Base-by-base conservation (phyloP, 805 yeast genomes). In the Teunomyces barrocoloradensis region DNA sequence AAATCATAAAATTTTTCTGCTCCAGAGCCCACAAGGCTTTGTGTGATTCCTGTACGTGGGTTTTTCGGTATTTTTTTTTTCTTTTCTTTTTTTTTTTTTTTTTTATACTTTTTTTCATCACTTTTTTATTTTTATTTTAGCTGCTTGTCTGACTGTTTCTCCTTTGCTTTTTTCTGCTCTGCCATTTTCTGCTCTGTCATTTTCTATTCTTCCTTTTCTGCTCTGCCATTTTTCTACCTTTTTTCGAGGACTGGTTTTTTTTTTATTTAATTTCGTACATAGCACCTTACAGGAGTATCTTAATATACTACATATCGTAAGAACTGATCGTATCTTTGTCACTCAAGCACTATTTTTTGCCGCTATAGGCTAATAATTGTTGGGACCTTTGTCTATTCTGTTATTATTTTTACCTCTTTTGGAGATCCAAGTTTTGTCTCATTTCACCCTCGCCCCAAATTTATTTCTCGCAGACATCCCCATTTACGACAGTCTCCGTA, bases 121-220 rank as follows among this genome's bases (percentile, higher is more conserved):
- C 17, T 7, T 32, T 32, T 32, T 32, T 32, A 11, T 32, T 32
- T 12, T 12, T 51, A 52, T 39, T 39, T 44, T 72, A 18, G 66
- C 74, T 59, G 63, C 73, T 73, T 70, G 73, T 6, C n/a, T 30
- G 33, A 6, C 13, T 7, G n/a, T n/a, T 13, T 9, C 10, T n/a
- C 15, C n/a, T 6, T 29, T 12, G 13, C 33, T 29, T 9, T 7
- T 25, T 25, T 25, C 11, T 25, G 4, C 27, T 25, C 27, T 25
- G 11, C 27, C 4, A 9, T 23, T 23, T 17, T 17, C 18, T 17
- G 18, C 3, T 17, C 18, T 17, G 18, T 3, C 18, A 17, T 30
- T 30, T n/a, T 10, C 10, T 13, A 6, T 13, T 9, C 7, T 5
- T 3, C 11, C 2, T 7, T 25, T 25, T 25, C 11, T 25, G 4